A percentile compares a stretch with the other conserved stretches of the same genome.
These are phyloP conservation scores for Boletus reticuloceps DNA, from an alignment of 768 basidiomycete species.

Conservation along the genomic window DNA sequence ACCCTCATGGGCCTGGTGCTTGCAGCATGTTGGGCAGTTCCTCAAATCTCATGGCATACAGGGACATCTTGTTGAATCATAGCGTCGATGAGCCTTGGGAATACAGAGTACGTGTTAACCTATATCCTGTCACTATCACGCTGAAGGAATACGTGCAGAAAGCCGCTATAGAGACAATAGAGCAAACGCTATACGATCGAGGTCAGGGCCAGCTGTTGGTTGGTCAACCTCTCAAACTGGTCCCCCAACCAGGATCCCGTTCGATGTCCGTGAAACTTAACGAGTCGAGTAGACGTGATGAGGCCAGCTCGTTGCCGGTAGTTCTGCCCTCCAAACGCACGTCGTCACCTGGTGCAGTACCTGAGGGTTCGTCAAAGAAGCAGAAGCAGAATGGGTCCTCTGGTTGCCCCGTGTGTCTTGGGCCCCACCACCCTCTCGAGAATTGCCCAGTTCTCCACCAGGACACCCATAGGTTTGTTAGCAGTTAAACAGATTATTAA, in stretches of 20 bases:
- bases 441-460: conserved; percentile 54
- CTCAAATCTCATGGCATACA: conserved; percentile 66
- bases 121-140: neutral
- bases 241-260: conserved; percentile 33
- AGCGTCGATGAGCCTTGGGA: conserved; percentile 67
- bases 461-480: conserved; percentile 54
- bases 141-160: conserved; percentile 37
- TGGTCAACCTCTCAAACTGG: conserved; percentile 62
- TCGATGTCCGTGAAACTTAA: conserved; percentile 14
- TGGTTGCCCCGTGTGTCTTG: conserved; percentile 49
- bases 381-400: conserved; percentile 24
- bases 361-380: conserved; percentile 37
- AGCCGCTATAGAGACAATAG: conserved; percentile 68
- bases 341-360: conserved; percentile 28
- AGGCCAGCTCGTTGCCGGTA: neutral
- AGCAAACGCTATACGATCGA: conserved; percentile 55
- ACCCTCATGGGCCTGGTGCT: conserved; percentile 43
- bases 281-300: neutral
- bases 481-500: neutral
- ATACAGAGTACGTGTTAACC: conserved; percentile 47
- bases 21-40: conserved; percentile 68
- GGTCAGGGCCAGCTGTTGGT: conserved; percentile 55
- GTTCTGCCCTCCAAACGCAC: conserved; percentile 36
- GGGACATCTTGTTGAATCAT: conserved; percentile 61
- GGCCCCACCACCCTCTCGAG: conserved; percentile 45